A percentile compares a stretch with the other conserved stretches of the same genome.
These are phyloP conservation scores for Alternaria burnsii DNA, from an alignment of 2,329 filamentous ascomycete species.

Conservation along the genomic window DNA sequence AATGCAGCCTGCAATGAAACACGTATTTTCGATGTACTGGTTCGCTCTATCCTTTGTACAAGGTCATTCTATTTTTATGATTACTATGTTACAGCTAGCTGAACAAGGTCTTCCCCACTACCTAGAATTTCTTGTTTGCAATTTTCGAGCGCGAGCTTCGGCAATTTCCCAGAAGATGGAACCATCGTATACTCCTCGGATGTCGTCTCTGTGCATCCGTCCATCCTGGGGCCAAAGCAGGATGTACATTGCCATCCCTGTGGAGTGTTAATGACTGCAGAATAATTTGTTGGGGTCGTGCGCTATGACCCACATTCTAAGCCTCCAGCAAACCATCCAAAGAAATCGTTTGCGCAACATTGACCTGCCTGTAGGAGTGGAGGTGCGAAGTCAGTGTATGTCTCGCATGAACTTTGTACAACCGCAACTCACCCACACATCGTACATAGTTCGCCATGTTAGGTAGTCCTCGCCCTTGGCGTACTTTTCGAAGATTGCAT, in stretches of 20 bases:
- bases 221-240: constrained; percentile 29
- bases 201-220: constrained; percentile 22
- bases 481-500: constrained; percentile 29
- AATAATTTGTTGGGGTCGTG: not conserved
- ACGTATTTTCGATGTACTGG: no score
- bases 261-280: constrained; percentile 4
- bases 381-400: not conserved
- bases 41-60: no score
- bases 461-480: constrained; percentile 23
- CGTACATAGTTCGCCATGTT: constrained; percentile 17
- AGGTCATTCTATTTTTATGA: no score
- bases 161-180: constrained; percentile 38
- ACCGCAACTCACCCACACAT: constrained; percentile 11
- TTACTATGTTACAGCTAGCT: not conserved
- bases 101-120: not conserved
- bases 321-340: constrained; percentile 30
- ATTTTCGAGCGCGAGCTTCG: constrained; percentile 3
- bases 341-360: constrained; percentile 27
- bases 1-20: no score
- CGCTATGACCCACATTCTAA: constrained; percentile 24
- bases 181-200: constrained; percentile 26
- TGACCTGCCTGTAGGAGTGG: constrained; percentile 9
- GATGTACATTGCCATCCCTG: constrained; percentile 32
- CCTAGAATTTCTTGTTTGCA: not conserved
- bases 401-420: not conserved